Conservation (phyloP, 2,329 filamentous ascomycete species). For the Fusarium virguliforme region DNA sequence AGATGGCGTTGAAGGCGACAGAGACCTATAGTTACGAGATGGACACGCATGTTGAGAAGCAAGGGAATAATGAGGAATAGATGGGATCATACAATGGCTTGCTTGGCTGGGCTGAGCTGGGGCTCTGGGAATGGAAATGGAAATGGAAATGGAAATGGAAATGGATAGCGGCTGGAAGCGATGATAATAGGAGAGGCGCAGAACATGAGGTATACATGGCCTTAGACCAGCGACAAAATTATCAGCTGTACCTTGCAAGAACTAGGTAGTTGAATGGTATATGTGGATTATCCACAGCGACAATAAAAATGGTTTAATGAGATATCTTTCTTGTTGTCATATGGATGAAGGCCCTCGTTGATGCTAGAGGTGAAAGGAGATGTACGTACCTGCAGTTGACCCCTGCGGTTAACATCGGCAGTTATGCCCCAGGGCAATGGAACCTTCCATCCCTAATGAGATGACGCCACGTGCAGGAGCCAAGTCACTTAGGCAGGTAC, state of each 20-base stretch:
- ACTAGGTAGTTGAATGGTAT: background rate
- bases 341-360: too few relatives aligned
- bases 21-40: slow-evolving; percentile 1
- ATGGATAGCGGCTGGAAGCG: background rate
- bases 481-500: slow-evolving; percentile 41
- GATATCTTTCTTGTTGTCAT: background rate
- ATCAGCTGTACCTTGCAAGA: slow-evolving; percentile 3
- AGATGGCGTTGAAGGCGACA: slow-evolving; percentile 12
- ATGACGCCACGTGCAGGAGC: slow-evolving; percentile 50
- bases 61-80: slow-evolving; percentile 1
- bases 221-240: slow-evolving; percentile 9
- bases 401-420: slow-evolving; percentile 46
- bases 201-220: slow-evolving; percentile 6
- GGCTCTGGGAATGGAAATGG: slow-evolving; percentile 4
- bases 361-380: background rate
- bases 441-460: slow-evolving; percentile 22
- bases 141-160: background rate
- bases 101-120: background rate
- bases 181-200: background rate
- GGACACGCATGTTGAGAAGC: background rate
- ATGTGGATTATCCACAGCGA: slow-evolving; percentile 10
- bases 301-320: background rate
- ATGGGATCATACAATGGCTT: background rate
- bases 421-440: slow-evolving; percentile 14
- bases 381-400: background rate